phyloP scores from a whole-genome alignment of 257 asterid species.

The Penstemon eatonii region DNA sequence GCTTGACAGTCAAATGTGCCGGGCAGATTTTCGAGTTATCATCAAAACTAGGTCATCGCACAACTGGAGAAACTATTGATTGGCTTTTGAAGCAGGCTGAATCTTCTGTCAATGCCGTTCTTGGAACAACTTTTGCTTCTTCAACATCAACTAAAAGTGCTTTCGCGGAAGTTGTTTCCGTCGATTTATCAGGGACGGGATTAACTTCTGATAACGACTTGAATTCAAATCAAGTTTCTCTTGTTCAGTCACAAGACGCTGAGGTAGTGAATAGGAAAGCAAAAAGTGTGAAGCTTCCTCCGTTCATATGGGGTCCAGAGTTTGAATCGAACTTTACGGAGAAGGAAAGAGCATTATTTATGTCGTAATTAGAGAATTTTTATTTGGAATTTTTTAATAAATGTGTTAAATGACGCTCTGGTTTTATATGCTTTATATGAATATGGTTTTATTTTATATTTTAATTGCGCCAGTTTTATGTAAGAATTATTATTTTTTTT shows the following conservation, averaged over 20 bases:
- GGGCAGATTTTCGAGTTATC: not conserved
- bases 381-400: too few relatives aligned
- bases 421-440: too few relatives aligned
- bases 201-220: too few relatives aligned
- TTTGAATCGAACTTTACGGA: not conserved
- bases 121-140: not conserved
- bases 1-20: not conserved
- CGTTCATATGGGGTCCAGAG: not conserved
- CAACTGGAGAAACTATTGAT: not conserved
- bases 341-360: not conserved
- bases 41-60: not conserved
- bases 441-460: too few relatives aligned
- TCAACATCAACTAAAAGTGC: not conserved
- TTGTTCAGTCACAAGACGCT: not conserved
- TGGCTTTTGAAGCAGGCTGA: conserved; percentile 2
- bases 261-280: not conserved
- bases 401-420: too few relatives aligned
- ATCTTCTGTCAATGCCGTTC: not conserved
- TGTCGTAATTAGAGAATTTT: too few relatives aligned
- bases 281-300: not conserved
- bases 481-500: too few relatives aligned
- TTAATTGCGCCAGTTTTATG: too few relatives aligned
- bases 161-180: not conserved
- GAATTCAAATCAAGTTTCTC: not conserved
- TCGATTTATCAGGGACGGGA: not conserved